Base-by-base conservation (phyloP, 768 basidiomycete species). In the Auricularia heimuer region DNA sequence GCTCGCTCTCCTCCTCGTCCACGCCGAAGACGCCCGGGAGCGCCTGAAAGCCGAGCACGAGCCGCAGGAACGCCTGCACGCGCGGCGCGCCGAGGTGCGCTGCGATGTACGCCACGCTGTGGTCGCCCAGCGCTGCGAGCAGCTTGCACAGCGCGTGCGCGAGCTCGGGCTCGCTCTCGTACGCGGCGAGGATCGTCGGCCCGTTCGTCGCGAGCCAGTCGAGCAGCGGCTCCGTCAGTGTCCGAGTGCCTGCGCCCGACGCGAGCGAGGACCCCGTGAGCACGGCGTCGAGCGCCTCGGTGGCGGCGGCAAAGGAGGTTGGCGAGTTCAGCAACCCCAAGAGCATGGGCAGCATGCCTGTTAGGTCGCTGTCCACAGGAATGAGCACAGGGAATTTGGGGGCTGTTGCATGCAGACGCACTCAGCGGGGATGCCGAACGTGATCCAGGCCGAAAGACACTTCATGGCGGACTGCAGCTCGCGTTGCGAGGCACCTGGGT, bases 1-100 rank as follows among this genome's bases (percentile, higher is more conserved):
- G 82, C 74, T 95, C 92, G 69, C 90, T 94, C 71, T 90, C 87
- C 61, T 92, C 89, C 72, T 95, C 94, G 60, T 95, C 93, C 0
- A 83, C 81, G 1, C 89, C 90, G 70, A 87, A 92, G 66, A 84
- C 85, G 0, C 92, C 92, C 0, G 86, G 84, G 10, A 84, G 75
- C 1, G 85, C 87, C 0, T 91, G 92, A 67, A 90, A 89, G 18
- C 85, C 81, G 21, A 97, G 75, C 61, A 95, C 72, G 11, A 90
- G 73, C 3, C 83, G 81, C 2, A 98, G 76, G 70, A 90, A 92
- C 0, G 79, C 81, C 69, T 94, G 93, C 0, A 67, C 1, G 82
- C 79, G 56, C 3, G 77, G 70, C 0, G 84, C 83, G 1, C 85
- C 79, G 63, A 95, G 82, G 69, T 89, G 82, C 4, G 80, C 70